Evolutionary conservation across 179 eudicot genomes (phyloP).

Genomic region (Silene vulgaris): DNA sequence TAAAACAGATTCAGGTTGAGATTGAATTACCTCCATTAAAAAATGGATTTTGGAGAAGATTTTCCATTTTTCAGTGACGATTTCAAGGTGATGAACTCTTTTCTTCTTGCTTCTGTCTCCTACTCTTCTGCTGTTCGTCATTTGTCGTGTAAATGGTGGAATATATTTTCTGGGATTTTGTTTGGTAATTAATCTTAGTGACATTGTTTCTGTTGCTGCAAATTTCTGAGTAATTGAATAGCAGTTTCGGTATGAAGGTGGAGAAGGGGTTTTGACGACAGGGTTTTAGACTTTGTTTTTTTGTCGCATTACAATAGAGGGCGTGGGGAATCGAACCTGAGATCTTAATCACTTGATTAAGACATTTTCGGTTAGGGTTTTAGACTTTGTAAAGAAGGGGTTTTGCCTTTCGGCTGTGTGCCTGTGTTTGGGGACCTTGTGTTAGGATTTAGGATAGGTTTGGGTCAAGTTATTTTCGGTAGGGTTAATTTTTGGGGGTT

Average conservation of each 20-base stretch:
- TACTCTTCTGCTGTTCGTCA: conserved; percentile 74
- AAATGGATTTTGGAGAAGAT: conserved; percentile 60
- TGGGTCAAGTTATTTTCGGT: no score
- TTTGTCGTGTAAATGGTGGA: conserved; percentile 30
- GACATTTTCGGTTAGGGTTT: no score
- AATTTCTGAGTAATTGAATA: background rate
- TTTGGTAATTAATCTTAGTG: conserved; percentile 8
- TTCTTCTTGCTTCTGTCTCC: conserved; percentile 85
- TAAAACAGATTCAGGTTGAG: conserved; percentile 65
- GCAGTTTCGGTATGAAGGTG: background rate
- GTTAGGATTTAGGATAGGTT: no score
- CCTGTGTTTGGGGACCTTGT: no score
- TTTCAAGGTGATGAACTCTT: conserved; percentile 67
- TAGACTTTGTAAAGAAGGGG: no score
- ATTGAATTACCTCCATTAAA: conserved; percentile 58
- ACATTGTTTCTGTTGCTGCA: background rate
- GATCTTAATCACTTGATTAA: no score
- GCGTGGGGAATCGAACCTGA: no score
- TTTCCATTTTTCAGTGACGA: conserved; percentile 70
- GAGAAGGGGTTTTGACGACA: background rate
- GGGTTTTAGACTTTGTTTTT: background rate
- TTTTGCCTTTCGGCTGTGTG: no score
- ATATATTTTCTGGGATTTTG: background rate
- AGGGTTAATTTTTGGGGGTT: no score
- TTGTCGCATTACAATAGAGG: no score